Percentiles rank a stretch among this genome's conserved stretches.
Conservation (phyloP, 2,329 filamentous ascomycete genomes). For the Teratosphaeria viscida region DNA sequence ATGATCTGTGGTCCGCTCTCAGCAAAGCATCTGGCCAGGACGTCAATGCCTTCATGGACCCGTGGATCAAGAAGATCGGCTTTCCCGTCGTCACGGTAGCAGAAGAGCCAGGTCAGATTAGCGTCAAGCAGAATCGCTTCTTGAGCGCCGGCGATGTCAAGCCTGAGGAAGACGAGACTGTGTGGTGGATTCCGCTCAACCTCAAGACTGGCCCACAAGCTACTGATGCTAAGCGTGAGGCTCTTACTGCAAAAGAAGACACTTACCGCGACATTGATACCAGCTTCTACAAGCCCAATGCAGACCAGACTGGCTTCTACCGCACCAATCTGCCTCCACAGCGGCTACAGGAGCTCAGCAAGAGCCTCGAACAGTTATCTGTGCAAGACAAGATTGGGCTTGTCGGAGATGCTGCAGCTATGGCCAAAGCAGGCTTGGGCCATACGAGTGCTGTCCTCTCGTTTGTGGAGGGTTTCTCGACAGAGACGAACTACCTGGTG, state of each 20-base stretch:
- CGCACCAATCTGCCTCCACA: conserved; percentile 86
- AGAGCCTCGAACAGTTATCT: conserved; percentile 63
- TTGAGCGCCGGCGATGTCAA: conserved; percentile 84
- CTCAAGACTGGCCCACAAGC: conserved; percentile 65
- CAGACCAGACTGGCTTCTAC: conserved; percentile 80
- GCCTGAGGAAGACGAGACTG: conserved; percentile 79
- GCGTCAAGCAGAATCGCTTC: conserved; percentile 78
- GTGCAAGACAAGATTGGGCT: conserved; percentile 88
- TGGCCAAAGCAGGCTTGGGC: conserved; percentile 78
- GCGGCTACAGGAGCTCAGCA: conserved; percentile 69
- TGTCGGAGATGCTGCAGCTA: conserved; percentile 77
- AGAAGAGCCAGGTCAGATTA: conserved; percentile 74
- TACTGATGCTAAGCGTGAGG: conserved; percentile 51
- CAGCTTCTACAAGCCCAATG: conserved; percentile 89
- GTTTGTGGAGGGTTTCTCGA: conserved; percentile 72
- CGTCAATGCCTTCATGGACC: conserved; percentile 77
- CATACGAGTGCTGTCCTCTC: conserved; percentile 72
- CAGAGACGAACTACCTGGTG: conserved; percentile 76
- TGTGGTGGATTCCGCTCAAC: conserved; percentile 91
- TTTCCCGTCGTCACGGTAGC: conserved; percentile 82
- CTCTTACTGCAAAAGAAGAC: conserved; percentile 66
- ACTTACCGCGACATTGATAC: conserved; percentile 64
- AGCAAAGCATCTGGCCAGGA: conserved; percentile 80
- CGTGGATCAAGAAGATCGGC: conserved; percentile 92
- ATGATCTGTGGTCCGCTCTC: conserved; percentile 81